Evolutionary conservation across 2,329 filamentous ascomycete species (phyloP), one percentile per base, ranked within the genome.

Genomic region (Neonectria ditissima): DNA sequence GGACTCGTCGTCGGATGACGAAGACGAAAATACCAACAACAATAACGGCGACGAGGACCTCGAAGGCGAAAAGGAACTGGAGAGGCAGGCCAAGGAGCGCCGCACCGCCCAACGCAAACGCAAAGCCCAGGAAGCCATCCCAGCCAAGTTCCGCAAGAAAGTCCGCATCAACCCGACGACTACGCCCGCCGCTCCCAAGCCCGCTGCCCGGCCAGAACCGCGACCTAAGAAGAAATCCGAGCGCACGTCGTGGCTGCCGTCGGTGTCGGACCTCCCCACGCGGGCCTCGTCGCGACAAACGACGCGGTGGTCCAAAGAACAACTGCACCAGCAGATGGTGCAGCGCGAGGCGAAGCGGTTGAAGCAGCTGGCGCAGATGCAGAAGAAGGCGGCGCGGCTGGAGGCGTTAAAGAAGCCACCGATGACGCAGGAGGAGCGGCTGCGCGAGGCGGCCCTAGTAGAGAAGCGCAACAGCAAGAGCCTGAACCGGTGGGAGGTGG

Each of bases 401-500:
- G 90, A 91, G 67, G 92, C 91, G 58, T 81, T 89, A 67, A 93
- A 93, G 78, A 92, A 92, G 58, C 91, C 91, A 62, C 86, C 91
- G 28, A 89, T 97, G 88, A 97, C 94, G 6, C 95, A 97, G 78
- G 93, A 88, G 47, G 91, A 98, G 76, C 87, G 94, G 39, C 84
- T 97, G 28, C 90, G 88, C 28, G 93, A 97, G 78, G 94, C 94
- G 1, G 92, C 91, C 18, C 82, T 90, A 55, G 90, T 97, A 7
- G 96, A 98, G 79, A 91, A 91, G 78, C 85, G 90, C 72, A 97
- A 99, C 78, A 87, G 91, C 70, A 97, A 93, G 84, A 98, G 91
- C 78, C 81, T 97, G 74, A 97, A 95, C 75, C 87, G 93, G 59
- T 98, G 95, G 94, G 94, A 98, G 78, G 91, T 93, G 77, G 92